Evolutionary conservation across 2,329 filamentous ascomycete species (phyloP), one percentile per base, ranked within the genome.

Genomic region (Sporothrix protearum): DNA sequence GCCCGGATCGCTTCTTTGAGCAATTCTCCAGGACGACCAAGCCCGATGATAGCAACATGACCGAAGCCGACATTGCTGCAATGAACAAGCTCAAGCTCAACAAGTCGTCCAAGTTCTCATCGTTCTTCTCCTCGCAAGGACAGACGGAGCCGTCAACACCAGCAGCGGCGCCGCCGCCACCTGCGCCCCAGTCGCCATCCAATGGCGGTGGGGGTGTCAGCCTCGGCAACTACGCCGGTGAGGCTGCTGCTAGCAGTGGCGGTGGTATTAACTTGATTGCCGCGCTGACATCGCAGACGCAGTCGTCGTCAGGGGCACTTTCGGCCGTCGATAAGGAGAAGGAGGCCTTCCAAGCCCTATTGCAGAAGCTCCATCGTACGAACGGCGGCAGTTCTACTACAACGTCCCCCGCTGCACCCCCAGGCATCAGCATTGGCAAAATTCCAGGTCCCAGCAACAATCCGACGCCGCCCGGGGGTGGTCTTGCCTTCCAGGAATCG

Each of bases 51-150:
- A 83, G 82, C 30, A 61, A 19, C 22, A 42, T 49, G 14, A 14
- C 33, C 64, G 87, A 85, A 77, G 83, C 85, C 71, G 82, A 87
- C 73, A 84, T 82, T 74, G 77, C 80, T n/a, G 74, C 78, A 4
- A 16, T 39, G n/a, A 74, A 79, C 59, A 87, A 86, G 77, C 80
- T 85, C 14, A 92, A 92, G 78, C 79, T 86, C 1, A 82, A 81
- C 33, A 94, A 95, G 77, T 88, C 92, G 5, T 97, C 94, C 14
- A 87, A 93, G 70, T 97, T 97, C 78, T 94, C 93, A 68, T 93
- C 91, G 2, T 92, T 97, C 76, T 93, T 94, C 78, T 85, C 85
- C 51, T 82, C 87, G 63, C 85, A 91, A 74, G 80, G 82, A 30
- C 83, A 83, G 73, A 82, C 83, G 0, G 87, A 89, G 71, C 81